phyloP scores from a whole-genome alignment of 2,329 filamentous ascomycete genomes.

The Alternaria alternata region DNA sequence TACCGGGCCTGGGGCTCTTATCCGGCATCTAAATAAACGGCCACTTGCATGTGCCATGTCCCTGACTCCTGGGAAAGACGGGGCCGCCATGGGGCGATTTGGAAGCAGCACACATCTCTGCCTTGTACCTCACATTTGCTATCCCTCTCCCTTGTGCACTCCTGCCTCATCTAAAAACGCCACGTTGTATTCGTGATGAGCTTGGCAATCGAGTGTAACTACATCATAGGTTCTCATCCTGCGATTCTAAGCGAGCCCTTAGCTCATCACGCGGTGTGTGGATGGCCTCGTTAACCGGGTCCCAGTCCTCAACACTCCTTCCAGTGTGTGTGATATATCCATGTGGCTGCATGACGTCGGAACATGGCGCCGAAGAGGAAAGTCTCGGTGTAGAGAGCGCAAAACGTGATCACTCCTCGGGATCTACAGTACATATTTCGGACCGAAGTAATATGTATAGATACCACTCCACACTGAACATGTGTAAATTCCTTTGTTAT shows the following conservation, averaged over 20 bases:
- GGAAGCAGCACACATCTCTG: not conserved
- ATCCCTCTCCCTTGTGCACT: not conserved
- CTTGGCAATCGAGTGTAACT: constrained; percentile 24
- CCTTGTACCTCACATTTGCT: not conserved
- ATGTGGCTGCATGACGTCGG: constrained; percentile 26
- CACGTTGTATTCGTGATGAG: constrained; percentile 1
- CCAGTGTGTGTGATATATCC: constrained; percentile 19
- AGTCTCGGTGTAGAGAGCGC: not conserved
- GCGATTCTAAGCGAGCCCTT: constrained; percentile 25
- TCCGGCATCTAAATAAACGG: constrained; percentile 7
- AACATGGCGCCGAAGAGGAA: not conserved
- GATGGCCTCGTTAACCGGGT: constrained; percentile 10
- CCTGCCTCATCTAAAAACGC: not conserved
- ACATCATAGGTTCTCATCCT: constrained; percentile 22
- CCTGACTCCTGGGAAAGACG: not conserved
- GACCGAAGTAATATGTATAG: constrained; percentile 6
- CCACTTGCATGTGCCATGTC: not conserved
- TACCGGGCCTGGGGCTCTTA: constrained; percentile 8
- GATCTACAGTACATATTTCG: constrained; percentile 4
- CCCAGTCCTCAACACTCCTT: constrained; percentile 21
- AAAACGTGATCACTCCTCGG: not conserved
- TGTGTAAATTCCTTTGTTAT: constrained; percentile 12
- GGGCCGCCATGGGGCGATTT: not conserved
- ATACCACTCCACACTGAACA: not conserved
- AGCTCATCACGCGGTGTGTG: constrained; percentile 23